Conservation (phyloP, 2,329 filamentous ascomycete genomes). For the Pseudopyricularia javanii region DNA sequence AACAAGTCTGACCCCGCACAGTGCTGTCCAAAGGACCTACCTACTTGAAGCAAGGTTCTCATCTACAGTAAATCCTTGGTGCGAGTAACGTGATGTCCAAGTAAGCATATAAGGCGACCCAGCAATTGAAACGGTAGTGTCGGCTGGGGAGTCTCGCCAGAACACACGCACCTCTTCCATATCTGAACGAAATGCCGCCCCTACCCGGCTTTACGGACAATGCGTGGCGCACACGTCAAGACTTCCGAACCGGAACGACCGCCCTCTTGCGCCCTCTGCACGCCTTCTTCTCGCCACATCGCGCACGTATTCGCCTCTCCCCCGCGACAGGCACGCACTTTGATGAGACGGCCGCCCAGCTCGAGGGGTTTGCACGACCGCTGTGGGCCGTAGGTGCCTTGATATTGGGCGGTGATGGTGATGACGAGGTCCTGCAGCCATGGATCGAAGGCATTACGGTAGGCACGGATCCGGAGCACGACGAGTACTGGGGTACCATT, state of each 20-base stretch:
- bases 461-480: conserved; percentile 19
- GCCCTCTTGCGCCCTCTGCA: conserved; percentile 21
- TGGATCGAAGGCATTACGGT: conserved; percentile 19
- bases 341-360: conserved; percentile 28
- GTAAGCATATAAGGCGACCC: too few relatives aligned
- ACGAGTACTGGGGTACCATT: conserved; percentile 34
- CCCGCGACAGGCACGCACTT: conserved; percentile 26
- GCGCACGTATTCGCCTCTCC: conserved; percentile 23
- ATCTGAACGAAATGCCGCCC: conserved; percentile 17
- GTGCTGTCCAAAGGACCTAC: background rate
- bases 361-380: conserved; percentile 30
- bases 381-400: conserved; percentile 14
- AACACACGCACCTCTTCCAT: too few relatives aligned
- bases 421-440: conserved; percentile 5
- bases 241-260: conserved; percentile 20
- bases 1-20: background rate
- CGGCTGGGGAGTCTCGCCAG: too few relatives aligned
- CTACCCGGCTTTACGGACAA: conserved; percentile 28
- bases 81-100: too few relatives aligned
- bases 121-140: too few relatives aligned
- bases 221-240: conserved; percentile 18
- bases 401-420: background rate
- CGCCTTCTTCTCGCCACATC: conserved; percentile 16
- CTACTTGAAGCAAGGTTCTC: background rate
- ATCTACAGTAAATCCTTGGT: too few relatives aligned